phyloP scores from a whole-genome alignment of 192 early-diverging fungal genomes.

The Ambispora gerdemannii region DNA sequence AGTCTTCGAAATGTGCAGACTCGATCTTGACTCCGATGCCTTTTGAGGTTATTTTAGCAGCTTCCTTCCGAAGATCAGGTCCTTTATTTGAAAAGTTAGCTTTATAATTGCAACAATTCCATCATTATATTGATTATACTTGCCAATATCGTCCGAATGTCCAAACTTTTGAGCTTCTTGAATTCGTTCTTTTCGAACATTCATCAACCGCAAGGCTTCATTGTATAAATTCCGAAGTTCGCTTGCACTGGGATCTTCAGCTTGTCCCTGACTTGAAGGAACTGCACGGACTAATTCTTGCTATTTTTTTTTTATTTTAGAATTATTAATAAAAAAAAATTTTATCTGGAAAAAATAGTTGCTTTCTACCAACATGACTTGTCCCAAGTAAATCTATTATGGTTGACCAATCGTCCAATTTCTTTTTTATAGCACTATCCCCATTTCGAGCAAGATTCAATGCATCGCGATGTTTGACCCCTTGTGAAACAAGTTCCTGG shows the following conservation, averaged over 20 bases:
- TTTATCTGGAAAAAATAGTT: no score
- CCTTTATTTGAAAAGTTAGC: neutral
- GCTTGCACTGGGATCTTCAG: conserved; percentile 55
- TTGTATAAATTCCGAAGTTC: conserved; percentile 49
- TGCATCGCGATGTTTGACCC: conserved; percentile 51
- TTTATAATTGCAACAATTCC: neutral
- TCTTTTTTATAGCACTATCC: conserved; percentile 52
- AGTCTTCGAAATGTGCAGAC: conserved; percentile 70
- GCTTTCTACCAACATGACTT: conserved; percentile 39
- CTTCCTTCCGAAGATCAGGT: conserved; percentile 29
- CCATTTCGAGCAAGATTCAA: conserved; percentile 58
- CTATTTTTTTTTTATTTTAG: no score
- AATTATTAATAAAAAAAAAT: no score
- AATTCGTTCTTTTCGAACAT: conserved; percentile 55
- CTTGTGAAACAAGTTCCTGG: conserved; percentile 52
- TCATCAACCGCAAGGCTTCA: conserved; percentile 55
- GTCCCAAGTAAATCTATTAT: conserved; percentile 56
- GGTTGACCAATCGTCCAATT: conserved; percentile 57
- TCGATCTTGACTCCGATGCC: conserved; percentile 64
- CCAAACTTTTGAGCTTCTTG: conserved; percentile 67
- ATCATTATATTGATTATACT: neutral
- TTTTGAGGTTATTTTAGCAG: conserved; percentile 60
- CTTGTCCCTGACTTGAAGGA: conserved; percentile 52
- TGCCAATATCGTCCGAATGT: conserved; percentile 72
- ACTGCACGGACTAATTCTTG: conserved; percentile 57